phyloP scores from a whole-genome alignment of 1,139 yeast genomes.

The Debaryomyces sp. region DNA sequence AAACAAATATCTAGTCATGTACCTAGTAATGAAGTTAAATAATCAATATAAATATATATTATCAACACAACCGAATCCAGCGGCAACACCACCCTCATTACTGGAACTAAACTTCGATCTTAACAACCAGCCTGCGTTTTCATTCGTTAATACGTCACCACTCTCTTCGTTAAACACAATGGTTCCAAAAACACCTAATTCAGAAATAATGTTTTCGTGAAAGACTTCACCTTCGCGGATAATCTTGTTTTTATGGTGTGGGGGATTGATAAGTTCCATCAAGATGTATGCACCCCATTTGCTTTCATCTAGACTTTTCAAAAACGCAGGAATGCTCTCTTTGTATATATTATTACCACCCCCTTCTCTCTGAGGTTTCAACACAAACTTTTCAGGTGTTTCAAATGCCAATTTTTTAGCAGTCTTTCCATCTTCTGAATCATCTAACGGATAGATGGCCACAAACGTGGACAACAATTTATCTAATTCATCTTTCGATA shows the following conservation, averaged over 20 bases:
- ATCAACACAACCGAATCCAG: slow-evolving; percentile 97
- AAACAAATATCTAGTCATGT: neutral
- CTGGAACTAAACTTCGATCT: slow-evolving; percentile 86
- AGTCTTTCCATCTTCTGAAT: slow-evolving; percentile 58
- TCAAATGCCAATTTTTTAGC: slow-evolving; percentile 74
- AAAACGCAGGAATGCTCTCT: slow-evolving; percentile 75
- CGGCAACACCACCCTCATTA: slow-evolving; percentile 98
- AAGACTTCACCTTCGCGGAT: slow-evolving; percentile 65
- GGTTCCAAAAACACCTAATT: slow-evolving; percentile 88
- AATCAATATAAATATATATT: slow-evolving; percentile 52
- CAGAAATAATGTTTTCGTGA: slow-evolving; percentile 77
- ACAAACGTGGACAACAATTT: slow-evolving; percentile 70
- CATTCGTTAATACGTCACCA: slow-evolving; percentile 61
- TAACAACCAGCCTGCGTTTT: slow-evolving; percentile 79
- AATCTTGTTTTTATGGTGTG: slow-evolving; percentile 65
- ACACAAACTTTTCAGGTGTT: slow-evolving; percentile 69
- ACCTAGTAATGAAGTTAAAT: slow-evolving; percentile 6
- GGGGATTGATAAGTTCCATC: slow-evolving; percentile 90
- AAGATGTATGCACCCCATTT: slow-evolving; percentile 92
- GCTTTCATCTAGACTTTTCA: slow-evolving; percentile 58
- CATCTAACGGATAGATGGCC: slow-evolving; percentile 81
- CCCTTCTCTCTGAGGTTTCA: slow-evolving; percentile 98
- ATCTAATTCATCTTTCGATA: slow-evolving; percentile 25
- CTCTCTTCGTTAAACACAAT: slow-evolving; percentile 68
- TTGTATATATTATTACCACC: slow-evolving; percentile 92